Percentiles rank a stretch among this genome's conserved stretches.
Conservation (phyloP, 257 asterid genomes). For the Przewalskia tangutica region DNA sequence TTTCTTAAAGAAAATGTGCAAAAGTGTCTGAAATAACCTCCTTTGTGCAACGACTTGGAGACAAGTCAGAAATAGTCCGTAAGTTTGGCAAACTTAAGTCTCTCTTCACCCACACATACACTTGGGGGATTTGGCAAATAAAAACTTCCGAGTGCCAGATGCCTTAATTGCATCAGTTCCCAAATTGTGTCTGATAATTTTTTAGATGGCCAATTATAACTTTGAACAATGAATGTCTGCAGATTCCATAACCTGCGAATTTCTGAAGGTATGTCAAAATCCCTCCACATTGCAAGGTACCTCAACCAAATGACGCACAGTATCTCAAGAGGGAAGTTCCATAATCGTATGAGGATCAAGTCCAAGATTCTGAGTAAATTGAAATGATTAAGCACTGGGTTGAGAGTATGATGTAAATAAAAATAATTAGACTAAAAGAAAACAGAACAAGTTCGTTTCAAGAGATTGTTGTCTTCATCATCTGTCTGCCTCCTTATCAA, state of each 20-base stretch:
- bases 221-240: not conserved
- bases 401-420: not conserved
- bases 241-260: not conserved
- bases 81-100: too few species aligned
- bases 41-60: too few species aligned
- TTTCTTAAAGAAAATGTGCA: too few species aligned
- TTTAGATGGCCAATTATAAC: too few species aligned
- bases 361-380: conserved; percentile 8
- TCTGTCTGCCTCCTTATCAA: not conserved
- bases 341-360: not conserved
- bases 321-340: not conserved
- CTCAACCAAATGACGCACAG: not conserved
- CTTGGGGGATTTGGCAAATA: too few species aligned
- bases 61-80: too few species aligned
- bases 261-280: not conserved
- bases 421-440: too few species aligned
- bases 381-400: not conserved
- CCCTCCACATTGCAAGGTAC: not conserved
- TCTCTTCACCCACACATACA: too few species aligned
- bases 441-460: not conserved
- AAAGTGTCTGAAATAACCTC: too few species aligned
- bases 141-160: too few species aligned
- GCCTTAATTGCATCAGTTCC: too few species aligned
- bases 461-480: not conserved
- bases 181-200: too few species aligned